Evolutionary conservation across 2,329 filamentous ascomycete species (phyloP), one percentile per base, ranked within the genome.

Genomic region (Fusarium phyllophilum): DNA sequence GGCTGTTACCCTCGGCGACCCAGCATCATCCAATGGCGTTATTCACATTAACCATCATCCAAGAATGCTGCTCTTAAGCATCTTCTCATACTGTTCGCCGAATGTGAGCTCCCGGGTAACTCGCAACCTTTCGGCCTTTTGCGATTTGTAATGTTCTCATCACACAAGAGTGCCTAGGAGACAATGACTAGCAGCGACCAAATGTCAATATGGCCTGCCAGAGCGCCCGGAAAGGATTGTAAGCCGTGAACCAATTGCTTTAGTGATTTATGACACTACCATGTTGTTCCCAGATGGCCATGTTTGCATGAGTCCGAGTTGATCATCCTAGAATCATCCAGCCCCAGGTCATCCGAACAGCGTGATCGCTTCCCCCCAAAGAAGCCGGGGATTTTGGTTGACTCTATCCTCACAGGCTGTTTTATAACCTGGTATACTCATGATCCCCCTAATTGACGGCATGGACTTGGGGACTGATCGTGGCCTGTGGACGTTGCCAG

Each of bases 371-470:
- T 33, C 15, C 11, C 11, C 8, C 22, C 11, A 33, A 17, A n/a
- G 22, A 49, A 18, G 11, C 15, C 3, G 10, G 10, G 10, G 7
- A 12, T 22, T 12, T n/a, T 49, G 3, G 15, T n/a, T 12, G 3
- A 18, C 9, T 9, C 15, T 33, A 5, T 18, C 15, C 11, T 18
- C 3, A 8, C 8, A 24, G 11, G 11, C 8, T 6, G 22, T 26
- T 2, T 24, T 20, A 18, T 33, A 33, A 20, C 5, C 3, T n/a
- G 12, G 2, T 10, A 33, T 24, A 2, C 29, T 33, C 14, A 14
- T 13, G 22, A 33, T 33, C 18, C 1, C 13, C 1, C 22, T 1
- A 5, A 3, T 33, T 33, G 29, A 8, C 11, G 29, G 29, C 11
- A 6, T 49, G 10, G 22, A 33, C 29, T 51, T 2, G 8, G 29